A percentile compares a stretch with the other conserved stretches of the same genome.
Evolutionary conservation across 768 basidiomycete genomes (phyloP).

Genomic region (Hypsizygus marmoreus): DNA sequence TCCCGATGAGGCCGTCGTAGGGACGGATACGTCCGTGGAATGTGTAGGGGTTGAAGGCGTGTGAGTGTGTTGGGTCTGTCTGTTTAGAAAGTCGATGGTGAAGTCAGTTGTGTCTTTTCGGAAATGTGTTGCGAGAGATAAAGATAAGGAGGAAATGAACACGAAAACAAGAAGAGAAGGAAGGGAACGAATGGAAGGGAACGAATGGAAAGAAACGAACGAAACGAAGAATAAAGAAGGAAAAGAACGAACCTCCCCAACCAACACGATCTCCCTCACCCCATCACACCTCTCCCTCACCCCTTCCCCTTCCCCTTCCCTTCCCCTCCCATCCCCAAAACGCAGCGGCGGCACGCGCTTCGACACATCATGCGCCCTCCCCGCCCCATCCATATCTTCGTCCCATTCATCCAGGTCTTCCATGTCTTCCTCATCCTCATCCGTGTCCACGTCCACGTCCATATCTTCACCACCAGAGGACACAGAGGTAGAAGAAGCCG

Average conservation of each 20-base stretch:
- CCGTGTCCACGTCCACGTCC: background rate
- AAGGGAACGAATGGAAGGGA: too few relatives aligned
- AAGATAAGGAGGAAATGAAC: too few relatives aligned
- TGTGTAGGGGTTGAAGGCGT: constrained; percentile 6
- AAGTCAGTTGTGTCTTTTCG: too few relatives aligned
- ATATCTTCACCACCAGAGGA: constrained; percentile 1
- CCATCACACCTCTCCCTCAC: constrained; percentile 44
- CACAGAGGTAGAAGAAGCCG: background rate
- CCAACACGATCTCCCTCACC: constrained; percentile 60
- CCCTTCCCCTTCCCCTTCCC: constrained; percentile 5
- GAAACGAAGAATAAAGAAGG: background rate
- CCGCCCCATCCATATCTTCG: constrained; percentile 28
- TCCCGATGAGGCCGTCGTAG: constrained; percentile 5
- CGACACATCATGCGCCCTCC: constrained; percentile 7
- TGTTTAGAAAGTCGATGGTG: too few relatives aligned
- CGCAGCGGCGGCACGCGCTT: constrained; percentile 20
- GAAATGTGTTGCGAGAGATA: too few relatives aligned
- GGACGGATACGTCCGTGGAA: constrained; percentile 11
- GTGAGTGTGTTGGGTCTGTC: constrained; percentile 6
- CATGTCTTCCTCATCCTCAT: constrained; percentile 8
- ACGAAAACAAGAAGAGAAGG: constrained; percentile 24
- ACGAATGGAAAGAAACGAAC: background rate
- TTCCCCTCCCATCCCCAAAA: constrained; percentile 17
- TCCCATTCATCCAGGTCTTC: constrained; percentile 8
- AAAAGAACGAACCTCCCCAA: constrained; percentile 49